Evolutionary conservation across 306 rosid genomes (phyloP).

Genomic region (Bauhinia variegata): DNA sequence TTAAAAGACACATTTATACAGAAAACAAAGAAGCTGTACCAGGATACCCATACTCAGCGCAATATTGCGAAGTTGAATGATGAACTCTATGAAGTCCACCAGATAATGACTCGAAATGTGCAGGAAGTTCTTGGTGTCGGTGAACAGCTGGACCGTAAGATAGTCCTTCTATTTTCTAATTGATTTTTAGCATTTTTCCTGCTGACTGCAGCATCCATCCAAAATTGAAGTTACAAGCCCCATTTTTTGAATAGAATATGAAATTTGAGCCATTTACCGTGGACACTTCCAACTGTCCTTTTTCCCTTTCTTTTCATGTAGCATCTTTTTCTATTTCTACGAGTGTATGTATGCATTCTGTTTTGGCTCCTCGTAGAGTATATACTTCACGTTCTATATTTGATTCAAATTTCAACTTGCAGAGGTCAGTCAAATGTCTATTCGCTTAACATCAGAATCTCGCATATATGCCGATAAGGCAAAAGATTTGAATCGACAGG

Average conservation of each 20-base stretch:
- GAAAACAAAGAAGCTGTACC: slow-evolving; percentile 97
- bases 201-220: slow-evolving; percentile 16
- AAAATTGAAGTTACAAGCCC: not conserved
- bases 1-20: slow-evolving; percentile 86
- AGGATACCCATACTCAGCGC: slow-evolving; percentile 95
- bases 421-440: slow-evolving; percentile 99
- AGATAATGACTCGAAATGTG: slow-evolving; percentile 98
- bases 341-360: no score
- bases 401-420: slow-evolving; percentile 51
- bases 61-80: slow-evolving; percentile 96
- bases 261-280: slow-evolving; percentile 17
- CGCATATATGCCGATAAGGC: slow-evolving; percentile 95
- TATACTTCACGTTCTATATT: not conserved
- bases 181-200: slow-evolving; percentile 24
- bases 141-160: slow-evolving; percentile 98
- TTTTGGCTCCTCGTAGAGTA: slow-evolving; percentile 20
- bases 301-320: not conserved
- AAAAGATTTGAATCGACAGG: slow-evolving; percentile 91
- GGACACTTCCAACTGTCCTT: slow-evolving; percentile 22
- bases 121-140: slow-evolving; percentile 99
- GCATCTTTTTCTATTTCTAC: no score
- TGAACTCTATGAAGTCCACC: slow-evolving; percentile 99
- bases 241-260: slow-evolving; percentile 8
- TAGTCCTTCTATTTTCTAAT: slow-evolving; percentile 30
- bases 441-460: slow-evolving; percentile 91